These are phyloP conservation scores for Rhizomucor pusillus DNA, from an alignment of 371 early-diverging fungal species.

Conservation along the genomic window DNA sequence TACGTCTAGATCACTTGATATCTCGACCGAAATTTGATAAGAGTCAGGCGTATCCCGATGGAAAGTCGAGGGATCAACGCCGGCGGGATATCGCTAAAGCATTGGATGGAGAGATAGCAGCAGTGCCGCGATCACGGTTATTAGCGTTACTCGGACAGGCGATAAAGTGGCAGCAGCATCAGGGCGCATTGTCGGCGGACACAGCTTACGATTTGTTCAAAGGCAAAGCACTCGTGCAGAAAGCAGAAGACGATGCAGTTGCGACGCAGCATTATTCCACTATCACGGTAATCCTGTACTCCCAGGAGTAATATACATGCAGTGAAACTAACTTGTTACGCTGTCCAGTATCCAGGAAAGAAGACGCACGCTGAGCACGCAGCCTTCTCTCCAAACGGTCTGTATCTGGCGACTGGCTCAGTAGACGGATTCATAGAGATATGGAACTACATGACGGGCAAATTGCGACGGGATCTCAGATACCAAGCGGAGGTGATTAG, in stretches of 20 bases:
- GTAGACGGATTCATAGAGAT: slow-evolving; percentile 94
- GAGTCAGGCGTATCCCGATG: slow-evolving; percentile 37
- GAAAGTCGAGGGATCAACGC: slow-evolving; percentile 65
- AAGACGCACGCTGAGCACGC: slow-evolving; percentile 82
- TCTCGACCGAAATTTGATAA: background rate
- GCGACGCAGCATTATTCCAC: slow-evolving; percentile 62
- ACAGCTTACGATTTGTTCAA: slow-evolving; percentile 77
- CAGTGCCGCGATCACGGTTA: slow-evolving; percentile 78
- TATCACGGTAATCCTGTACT: slow-evolving; percentile 62
- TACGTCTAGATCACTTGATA: slow-evolving; percentile 62
- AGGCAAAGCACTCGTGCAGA: slow-evolving; percentile 57
- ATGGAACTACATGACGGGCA: slow-evolving; percentile 91
- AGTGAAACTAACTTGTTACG: background rate
- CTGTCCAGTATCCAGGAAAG: slow-evolving; percentile 75
- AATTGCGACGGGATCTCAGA: slow-evolving; percentile 81
- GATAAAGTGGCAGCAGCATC: slow-evolving; percentile 84
- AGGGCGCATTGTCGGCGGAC: slow-evolving; percentile 72
- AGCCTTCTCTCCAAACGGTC: slow-evolving; percentile 84
- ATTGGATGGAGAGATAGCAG: slow-evolving; percentile 59
- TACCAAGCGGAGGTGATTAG: slow-evolving; percentile 83
- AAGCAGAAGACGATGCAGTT: slow-evolving; percentile 69
- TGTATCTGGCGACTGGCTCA: slow-evolving; percentile 84
- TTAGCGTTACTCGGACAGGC: slow-evolving; percentile 81
- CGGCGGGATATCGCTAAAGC: slow-evolving; percentile 59
- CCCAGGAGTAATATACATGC: background rate